phyloP scores from a whole-genome alignment of 148 eudicot genomes.

The Tetragonia tetragonoides region DNA sequence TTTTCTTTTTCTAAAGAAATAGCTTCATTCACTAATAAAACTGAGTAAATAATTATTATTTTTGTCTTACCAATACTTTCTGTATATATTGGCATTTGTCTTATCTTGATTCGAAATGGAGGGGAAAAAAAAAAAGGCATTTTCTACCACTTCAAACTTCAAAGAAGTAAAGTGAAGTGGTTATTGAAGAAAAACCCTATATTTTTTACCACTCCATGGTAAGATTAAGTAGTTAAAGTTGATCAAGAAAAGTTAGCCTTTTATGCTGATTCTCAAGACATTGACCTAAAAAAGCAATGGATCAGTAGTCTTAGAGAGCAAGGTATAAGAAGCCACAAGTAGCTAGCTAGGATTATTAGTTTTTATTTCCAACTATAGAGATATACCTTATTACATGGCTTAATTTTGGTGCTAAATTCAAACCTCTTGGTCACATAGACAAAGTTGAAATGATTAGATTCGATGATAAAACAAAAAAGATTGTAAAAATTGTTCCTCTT shows the following conservation, averaged over 20 bases:
- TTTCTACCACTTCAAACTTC: no score
- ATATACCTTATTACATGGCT: neutral
- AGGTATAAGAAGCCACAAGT: neutral
- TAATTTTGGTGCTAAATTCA: neutral
- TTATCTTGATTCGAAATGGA: no score
- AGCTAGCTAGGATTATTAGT: neutral
- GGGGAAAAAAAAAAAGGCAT: no score
- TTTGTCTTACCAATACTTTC: no score
- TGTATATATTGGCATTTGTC: no score
- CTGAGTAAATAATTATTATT: no score
- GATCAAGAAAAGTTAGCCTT: neutral
- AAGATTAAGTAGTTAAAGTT: constrained; percentile 11
- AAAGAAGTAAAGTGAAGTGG: no score
- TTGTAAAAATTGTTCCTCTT: constrained; percentile 18
- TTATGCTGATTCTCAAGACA: constrained; percentile 20
- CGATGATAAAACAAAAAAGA: constrained; percentile 8
- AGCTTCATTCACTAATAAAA: no score
- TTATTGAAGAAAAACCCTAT: neutral
- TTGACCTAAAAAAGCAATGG: constrained; percentile 9
- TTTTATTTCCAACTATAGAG: neutral
- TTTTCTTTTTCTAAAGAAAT: no score
- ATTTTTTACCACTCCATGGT: neutral
- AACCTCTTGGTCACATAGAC: neutral
- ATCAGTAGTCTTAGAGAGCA: constrained; percentile 7
- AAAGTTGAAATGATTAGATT: constrained; percentile 30